Percentiles rank a stretch among this genome's conserved stretches.
phyloP scores from a whole-genome alignment of 2,329 filamentous ascomycete species.

The Monosporascus cannonballus region DNA sequence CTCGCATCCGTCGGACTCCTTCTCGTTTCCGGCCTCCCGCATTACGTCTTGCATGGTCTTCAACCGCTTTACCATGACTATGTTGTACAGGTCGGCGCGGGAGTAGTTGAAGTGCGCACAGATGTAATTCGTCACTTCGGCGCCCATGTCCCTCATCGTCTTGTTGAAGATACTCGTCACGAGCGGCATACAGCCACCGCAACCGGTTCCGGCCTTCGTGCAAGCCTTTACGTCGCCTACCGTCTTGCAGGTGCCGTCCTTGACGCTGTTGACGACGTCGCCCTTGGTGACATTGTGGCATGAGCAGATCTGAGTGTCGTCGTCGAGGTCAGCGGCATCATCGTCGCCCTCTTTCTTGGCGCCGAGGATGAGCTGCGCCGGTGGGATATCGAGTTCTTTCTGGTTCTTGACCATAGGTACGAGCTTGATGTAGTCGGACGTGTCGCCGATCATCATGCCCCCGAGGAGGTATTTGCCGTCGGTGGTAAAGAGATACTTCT shows the following conservation, averaged over 20 bases:
- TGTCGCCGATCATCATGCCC: conserved; percentile 98
- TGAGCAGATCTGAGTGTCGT: conserved; percentile 85
- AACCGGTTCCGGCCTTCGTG: conserved; percentile 88
- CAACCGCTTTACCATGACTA: conserved; percentile 75
- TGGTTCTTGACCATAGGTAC: conserved; percentile 82
- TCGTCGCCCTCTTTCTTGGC: conserved; percentile 69
- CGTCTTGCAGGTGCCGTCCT: conserved; percentile 74
- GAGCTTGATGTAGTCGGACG: conserved; percentile 82
- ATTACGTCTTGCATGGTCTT: conserved; percentile 70
- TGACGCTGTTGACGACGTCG: conserved; percentile 65
- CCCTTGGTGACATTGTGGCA: conserved; percentile 91
- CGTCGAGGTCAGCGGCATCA: conserved; percentile 67
- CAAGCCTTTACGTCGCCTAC: conserved; percentile 80
- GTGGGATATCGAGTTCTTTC: conserved; percentile 70
- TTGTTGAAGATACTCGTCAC: conserved; percentile 87
- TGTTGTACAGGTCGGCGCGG: conserved; percentile 83
- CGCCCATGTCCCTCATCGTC: conserved; percentile 77
- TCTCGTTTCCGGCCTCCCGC: conserved; percentile 67
- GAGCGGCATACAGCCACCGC: conserved; percentile 83
- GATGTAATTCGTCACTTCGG: conserved; percentile 80
- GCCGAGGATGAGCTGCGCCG: conserved; percentile 78
- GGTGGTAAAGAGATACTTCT: conserved; percentile 86
- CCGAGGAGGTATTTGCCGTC: conserved; percentile 87
- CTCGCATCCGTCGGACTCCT: conserved; percentile 73
- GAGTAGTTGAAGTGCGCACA: conserved; percentile 82